Base-by-base conservation (phyloP, 139 green algal genomes). In the Ettlia oleoabundans region DNA sequence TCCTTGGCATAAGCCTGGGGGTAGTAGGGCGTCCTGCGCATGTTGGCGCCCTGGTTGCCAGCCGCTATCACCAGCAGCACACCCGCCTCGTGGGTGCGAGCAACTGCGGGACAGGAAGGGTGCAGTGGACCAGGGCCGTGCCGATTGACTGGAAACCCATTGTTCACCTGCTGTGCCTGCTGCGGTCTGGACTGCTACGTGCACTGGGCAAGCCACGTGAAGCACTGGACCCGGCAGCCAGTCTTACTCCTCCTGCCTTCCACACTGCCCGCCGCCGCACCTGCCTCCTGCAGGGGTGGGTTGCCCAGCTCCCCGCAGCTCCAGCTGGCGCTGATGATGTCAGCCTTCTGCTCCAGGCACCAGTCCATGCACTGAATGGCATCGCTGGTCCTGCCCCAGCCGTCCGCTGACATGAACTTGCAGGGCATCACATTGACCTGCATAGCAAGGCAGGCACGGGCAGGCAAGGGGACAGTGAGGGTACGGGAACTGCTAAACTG, bases 341-440 rank as follows among this genome's bases (percentile, higher is more conserved):
- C 9, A 1, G 75, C 58, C 10, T 28, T 37, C 58, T 71, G 75
- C 4, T 10, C 19, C 38, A 81, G 1, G 58, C 75, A 81, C 13
- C 26, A 81, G 58, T 81, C 75, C 1, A 81, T 18, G 75, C 75
- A 81, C 75, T 71, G 75, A 5, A 81, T 42, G 6, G 75, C 75
- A 28, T 81, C 75, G 38, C 38, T 62, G 28, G 58, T 81, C 18
- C 26, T 41, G 38, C 75, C 75, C 10, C 30, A 81, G 22, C 75
- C 75, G 0, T 37, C 42, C 8, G 58, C 58, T 3, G 13, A 40
- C 75, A 81, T 81, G 75, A 81, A 81, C 28, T 58, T 58, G 41
- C 75, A 81, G 38, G 62, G 8, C n/a, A 72, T 26, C 28, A 81
- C 47, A 21, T 81, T 71, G 38, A 81, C 33, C 73, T 80, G 73